Evolutionary conservation across 805 yeast genomes (phyloP), one percentile per base, ranked within the genome.

Genomic region (Candida rishiriensis): DNA sequence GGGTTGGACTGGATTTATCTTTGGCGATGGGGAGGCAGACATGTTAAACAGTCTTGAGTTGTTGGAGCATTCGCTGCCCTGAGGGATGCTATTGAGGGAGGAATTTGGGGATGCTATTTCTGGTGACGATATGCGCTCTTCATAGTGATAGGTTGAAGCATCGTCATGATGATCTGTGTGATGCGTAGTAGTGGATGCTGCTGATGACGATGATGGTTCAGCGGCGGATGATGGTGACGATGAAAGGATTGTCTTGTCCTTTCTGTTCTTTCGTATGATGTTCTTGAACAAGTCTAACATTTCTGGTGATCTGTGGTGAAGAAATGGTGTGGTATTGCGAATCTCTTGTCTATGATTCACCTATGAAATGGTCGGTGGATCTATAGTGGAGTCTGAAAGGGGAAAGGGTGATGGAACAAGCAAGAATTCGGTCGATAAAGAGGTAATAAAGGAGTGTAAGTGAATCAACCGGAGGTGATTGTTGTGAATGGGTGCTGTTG

Each of bases 241-340:
- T 13, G 18, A 14, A 13, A 15, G 14, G 3, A 34, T 12, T 34
- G 26, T 43, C 35, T 36, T 38, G 10, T 41, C 50, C 26, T 47
- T 44, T 40, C 46, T 52, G 34, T 45, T 53, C 42, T 48, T 56
- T 39, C 51, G 53, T 29, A 60, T 52, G 11, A 60, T 58, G 33
- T 52, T 60, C 30, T 60, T 60, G 39, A 60, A 56, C 11, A 60
- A 46, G 35, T 60, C 65, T 36, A 60, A 38, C 65, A 60, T 60
- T 35, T 5, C 30, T 17, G 39, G 10, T n/a, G 15, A 28, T 9
- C n/a, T n/a, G n/a, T 21, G 26, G 26, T 21, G 26, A 21, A 4
- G 26, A n/a, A n/a, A n/a, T n/a, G n/a, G n/a, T n/a, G n/a, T n/a
- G n/a, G n/a, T n/a, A n/a, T n/a, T n/a, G n/a, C n/a, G n/a, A n/a